Evolutionary conservation across 176 grass and related monocot species (phyloP).

Genomic region (Thinopyrum elongatum): DNA sequence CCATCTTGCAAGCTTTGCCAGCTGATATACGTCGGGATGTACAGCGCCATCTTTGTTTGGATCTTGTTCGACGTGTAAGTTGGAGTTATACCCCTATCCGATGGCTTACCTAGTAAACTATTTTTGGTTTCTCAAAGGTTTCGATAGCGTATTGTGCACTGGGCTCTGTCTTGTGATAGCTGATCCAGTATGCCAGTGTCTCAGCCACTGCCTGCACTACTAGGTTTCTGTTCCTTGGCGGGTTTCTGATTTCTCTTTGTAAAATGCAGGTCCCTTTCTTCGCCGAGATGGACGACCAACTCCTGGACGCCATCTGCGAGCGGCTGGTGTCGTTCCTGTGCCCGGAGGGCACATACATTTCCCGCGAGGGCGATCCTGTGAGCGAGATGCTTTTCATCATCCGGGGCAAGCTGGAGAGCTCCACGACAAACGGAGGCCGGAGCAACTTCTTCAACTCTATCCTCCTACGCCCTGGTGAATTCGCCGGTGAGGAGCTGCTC

Average conservation of each 20-base stretch:
- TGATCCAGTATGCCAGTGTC: background rate
- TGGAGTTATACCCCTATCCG: background rate
- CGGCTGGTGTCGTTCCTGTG: conserved; percentile 71
- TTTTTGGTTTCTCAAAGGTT: background rate
- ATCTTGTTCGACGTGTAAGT: conserved; percentile 92
- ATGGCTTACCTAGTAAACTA: background rate
- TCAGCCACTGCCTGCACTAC: background rate
- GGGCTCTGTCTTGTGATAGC: background rate
- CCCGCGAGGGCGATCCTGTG: conserved; percentile 89
- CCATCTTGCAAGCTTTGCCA: conserved; percentile 77
- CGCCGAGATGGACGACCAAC: conserved; percentile 87
- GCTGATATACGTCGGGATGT: conserved; percentile 88
- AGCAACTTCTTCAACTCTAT: conserved; percentile 91
- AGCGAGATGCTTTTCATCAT: conserved; percentile 94
- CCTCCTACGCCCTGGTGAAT: conserved; percentile 56
- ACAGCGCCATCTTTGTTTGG: conserved; percentile 90
- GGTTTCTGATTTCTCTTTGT: background rate
- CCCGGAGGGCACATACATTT: conserved; percentile 83
- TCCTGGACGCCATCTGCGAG: conserved; percentile 88
- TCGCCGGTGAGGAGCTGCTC: conserved; percentile 85
- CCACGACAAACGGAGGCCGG: conserved; percentile 79
- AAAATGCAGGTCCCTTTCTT: conserved; percentile 86
- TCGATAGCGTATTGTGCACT: background rate
- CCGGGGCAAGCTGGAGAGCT: conserved; percentile 83
- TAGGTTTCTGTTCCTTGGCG: background rate